phyloP scores from a whole-genome alignment of 352 stramenopile species.

The Pythium plurisporium region DNA sequence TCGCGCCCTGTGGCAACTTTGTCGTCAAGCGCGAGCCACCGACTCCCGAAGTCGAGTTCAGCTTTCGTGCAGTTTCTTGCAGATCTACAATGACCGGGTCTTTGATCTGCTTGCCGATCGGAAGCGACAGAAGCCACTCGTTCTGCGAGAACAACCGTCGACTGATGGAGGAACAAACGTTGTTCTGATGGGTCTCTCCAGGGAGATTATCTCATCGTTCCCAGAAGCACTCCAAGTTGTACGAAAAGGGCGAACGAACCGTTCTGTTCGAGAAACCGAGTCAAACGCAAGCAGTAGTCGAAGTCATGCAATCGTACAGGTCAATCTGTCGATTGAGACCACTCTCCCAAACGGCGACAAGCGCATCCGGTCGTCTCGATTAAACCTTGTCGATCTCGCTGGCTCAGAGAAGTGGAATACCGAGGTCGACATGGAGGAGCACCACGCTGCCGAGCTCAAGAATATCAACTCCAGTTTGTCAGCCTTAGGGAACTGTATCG shows the following conservation, averaged over 20 bases:
- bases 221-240: conserved; percentile 53
- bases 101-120: conserved; percentile 86
- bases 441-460: conserved; percentile 76
- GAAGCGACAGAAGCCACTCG: conserved; percentile 56
- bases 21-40: conserved; percentile 18
- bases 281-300: conserved; percentile 84
- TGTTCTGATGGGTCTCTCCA: conserved; percentile 56
- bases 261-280: conserved; percentile 78
- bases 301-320: conserved; percentile 90
- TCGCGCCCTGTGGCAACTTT: conserved; percentile 67
- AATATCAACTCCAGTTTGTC: conserved; percentile 91
- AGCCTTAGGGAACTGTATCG: conserved; percentile 90
- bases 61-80: conserved; percentile 85
- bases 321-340: conserved; percentile 61
- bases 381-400: conserved; percentile 79
- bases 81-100: conserved; percentile 94
- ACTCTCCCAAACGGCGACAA: conserved; percentile 29
- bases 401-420: conserved; percentile 86
- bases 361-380: conserved; percentile 37
- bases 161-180: conserved; percentile 51
- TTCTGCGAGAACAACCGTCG: conserved; percentile 59
- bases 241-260: conserved; percentile 43
- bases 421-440: conserved; percentile 62
- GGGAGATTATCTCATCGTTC: conserved; percentile 34
- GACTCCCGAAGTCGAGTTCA: conserved; percentile 26